These are phyloP conservation scores for Xanthoconium purpureum DNA, from an alignment of 768 basidiomycete species.

Conservation along the genomic window DNA sequence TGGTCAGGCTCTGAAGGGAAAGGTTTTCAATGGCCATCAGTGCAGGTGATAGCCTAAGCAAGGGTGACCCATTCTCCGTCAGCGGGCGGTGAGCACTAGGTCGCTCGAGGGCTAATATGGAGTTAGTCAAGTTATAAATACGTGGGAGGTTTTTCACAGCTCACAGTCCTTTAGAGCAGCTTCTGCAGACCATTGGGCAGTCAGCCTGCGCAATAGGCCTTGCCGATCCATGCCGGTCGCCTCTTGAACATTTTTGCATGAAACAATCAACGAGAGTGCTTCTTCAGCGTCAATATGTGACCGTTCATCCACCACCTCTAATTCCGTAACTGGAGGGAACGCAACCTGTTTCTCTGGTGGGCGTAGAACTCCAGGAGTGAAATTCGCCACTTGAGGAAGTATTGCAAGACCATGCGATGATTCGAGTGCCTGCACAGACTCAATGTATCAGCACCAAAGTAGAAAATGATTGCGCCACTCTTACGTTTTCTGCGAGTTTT, in stretches of 20 bases:
- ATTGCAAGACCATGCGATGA: conserved; percentile 36
- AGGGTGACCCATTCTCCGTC: conserved; percentile 67
- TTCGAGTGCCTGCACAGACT: conserved; percentile 42
- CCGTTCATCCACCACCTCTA: conserved; percentile 20
- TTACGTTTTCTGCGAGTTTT: conserved; percentile 54
- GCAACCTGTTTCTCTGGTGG: conserved; percentile 43
- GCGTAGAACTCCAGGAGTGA: conserved; percentile 41
- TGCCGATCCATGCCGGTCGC: conserved; percentile 63
- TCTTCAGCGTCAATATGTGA: conserved; percentile 50
- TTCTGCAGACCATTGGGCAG: conserved; percentile 68
- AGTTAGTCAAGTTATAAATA: conserved; percentile 8
- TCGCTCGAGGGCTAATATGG: conserved; percentile 51
- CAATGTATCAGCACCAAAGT: conserved; percentile 14
- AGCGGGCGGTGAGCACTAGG: conserved; percentile 55
- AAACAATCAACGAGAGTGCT: conserved; percentile 55
- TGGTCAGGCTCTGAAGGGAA: conserved; percentile 79
- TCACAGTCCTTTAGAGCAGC: conserved; percentile 73
- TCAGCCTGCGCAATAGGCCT: conserved; percentile 51
- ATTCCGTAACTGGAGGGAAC: conserved; percentile 35
- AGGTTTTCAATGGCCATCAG: conserved; percentile 91
- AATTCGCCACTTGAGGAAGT: conserved; percentile 36
- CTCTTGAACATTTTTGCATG: conserved; percentile 53
- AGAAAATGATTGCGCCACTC: conserved; percentile 18
- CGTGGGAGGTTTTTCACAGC: conserved; percentile 26
- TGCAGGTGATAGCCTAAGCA: conserved; percentile 78